Base-by-base conservation (phyloP, 2,329 filamentous ascomycete genomes). In the Arthrobotrys iridis region DNA sequence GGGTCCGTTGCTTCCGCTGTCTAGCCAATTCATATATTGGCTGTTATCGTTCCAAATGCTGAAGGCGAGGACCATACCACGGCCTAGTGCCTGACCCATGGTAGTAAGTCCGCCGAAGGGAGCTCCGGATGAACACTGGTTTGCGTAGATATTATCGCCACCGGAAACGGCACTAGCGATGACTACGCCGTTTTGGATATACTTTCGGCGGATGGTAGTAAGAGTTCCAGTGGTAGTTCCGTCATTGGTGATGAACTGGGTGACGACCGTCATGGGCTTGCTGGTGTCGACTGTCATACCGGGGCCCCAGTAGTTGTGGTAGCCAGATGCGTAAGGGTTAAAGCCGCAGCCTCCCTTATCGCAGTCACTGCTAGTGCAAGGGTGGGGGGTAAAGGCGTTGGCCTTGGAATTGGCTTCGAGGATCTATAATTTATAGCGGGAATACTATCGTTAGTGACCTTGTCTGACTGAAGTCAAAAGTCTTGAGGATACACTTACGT, bases 1-100 rank as follows among this genome's bases (percentile, higher is more conserved):
- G 24, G 87, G 87, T 0, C 87, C 87, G 2, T 84, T 81, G 35
- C 81, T 82, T 4, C 83, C 83, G 30, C 71, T 75, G 77, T 88
- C 86, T 7, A 88, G 82, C 87, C 87, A 88, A 45, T 84, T 83
- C 87, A 88, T 88, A 74, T 83, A 85, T 45, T 83, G 83, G 10
- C 82, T 79, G 10, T 83, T 82, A 73, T 87, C 86, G 81, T 86
- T 86, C 87, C 87, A 88, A 76, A 88, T 83, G 79, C 83, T 84
- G 77, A 88, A 83, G 10, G 84, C 83, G 24, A 87, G 81, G 1
- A 87, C 86, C 86, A 87, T 87, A 50, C 84, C 85, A 11, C 85
- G 82, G 20, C 78, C 80, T 65, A 87, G 79, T 0, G 85, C 82
- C 20, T 83, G 82, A 2, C 84, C 84, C 83, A 86, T 85, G 13